Evolutionary conservation across 495 filamentous ascomycete species (phyloP).

Genomic region (Podospora conica): DNA sequence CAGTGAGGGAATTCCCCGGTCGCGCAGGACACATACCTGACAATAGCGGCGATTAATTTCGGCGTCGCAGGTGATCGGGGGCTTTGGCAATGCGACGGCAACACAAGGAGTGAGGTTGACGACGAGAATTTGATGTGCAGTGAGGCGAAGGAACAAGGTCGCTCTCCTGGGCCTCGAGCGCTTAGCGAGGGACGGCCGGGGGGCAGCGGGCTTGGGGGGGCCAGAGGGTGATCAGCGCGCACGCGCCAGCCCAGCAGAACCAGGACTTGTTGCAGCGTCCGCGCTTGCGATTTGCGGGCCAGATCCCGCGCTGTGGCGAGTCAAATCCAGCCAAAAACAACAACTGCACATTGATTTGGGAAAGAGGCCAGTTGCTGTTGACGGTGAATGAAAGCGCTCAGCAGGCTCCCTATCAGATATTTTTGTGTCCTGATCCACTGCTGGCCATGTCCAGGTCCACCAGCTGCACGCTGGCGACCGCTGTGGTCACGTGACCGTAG

Average conservation of each 20-base stretch:
- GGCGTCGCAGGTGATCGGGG: conserved; percentile 10
- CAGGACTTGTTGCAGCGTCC: conserved; percentile 8
- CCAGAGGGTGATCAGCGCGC: conserved; percentile 17
- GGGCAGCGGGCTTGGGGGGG: no score
- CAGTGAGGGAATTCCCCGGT: background rate
- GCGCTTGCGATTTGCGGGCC: conserved; percentile 10
- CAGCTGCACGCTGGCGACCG: background rate
- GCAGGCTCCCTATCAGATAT: background rate
- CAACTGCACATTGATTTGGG: background rate
- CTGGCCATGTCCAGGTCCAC: background rate
- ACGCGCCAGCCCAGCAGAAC: conserved; percentile 12
- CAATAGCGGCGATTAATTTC: conserved; percentile 4
- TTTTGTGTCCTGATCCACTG: conserved; percentile 3
- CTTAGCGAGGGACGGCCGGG: conserved; percentile 15
- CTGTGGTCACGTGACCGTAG: background rate
- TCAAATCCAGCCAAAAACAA: background rate
- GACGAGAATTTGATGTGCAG: conserved; percentile 20
- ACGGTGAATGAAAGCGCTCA: background rate
- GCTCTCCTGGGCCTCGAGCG: conserved; percentile 14
- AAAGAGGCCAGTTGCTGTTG: background rate
- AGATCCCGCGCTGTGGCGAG: background rate
- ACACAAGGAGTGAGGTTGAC: conserved; percentile 14
- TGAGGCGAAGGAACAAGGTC: conserved; percentile 12
- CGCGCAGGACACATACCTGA: conserved; percentile 10
- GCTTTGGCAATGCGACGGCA: conserved; percentile 12